A percentile compares a stretch with the other conserved stretches of the same genome.
phyloP scores from a whole-genome alignment of 805 yeast genomes.

The Nakazawaea siamensis region DNA sequence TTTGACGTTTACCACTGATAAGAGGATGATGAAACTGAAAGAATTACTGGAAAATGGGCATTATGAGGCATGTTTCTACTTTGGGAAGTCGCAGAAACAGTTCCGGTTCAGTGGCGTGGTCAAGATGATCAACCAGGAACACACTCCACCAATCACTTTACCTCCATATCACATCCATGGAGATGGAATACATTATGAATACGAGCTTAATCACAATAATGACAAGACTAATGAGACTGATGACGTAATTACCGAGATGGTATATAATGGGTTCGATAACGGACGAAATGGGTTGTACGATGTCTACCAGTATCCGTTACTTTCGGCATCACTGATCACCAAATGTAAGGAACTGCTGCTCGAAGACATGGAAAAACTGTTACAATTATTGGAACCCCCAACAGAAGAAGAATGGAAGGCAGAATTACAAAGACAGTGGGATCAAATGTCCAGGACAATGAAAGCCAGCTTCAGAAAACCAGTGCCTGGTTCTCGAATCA shows the following conservation, averaged over 20 bases:
- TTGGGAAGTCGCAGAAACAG: conserved; percentile 53
- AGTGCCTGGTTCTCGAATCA: conserved; percentile 53
- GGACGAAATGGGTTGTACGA: conserved; percentile 7
- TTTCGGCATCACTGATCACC: conserved; percentile 13
- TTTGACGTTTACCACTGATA: conserved; percentile 63
- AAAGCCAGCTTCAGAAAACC: conserved; percentile 69
- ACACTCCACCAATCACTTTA: conserved; percentile 13
- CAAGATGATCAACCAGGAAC: conserved; percentile 28
- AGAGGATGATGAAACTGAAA: conserved; percentile 53
- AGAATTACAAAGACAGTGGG: conserved; percentile 63
- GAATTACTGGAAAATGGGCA: conserved; percentile 44
- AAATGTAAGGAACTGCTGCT: background rate
- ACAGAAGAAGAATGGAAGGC: conserved; percentile 55
- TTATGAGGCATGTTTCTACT: conserved; percentile 75
- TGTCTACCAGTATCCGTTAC: conserved; percentile 16
- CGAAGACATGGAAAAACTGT: background rate
- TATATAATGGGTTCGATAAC: conserved; percentile 1
- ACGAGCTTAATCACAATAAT: too few relatives aligned
- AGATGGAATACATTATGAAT: background rate
- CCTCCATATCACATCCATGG: background rate
- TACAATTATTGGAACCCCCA: conserved; percentile 30
- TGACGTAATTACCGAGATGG: background rate
- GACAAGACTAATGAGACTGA: background rate
- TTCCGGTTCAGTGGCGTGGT: conserved; percentile 67
- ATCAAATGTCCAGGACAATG: conserved; percentile 42